A percentile compares a stretch with the other conserved stretches of the same genome.
Evolutionary conservation across 768 basidiomycete species (phyloP).

Genomic region (Lactarius quietus): DNA sequence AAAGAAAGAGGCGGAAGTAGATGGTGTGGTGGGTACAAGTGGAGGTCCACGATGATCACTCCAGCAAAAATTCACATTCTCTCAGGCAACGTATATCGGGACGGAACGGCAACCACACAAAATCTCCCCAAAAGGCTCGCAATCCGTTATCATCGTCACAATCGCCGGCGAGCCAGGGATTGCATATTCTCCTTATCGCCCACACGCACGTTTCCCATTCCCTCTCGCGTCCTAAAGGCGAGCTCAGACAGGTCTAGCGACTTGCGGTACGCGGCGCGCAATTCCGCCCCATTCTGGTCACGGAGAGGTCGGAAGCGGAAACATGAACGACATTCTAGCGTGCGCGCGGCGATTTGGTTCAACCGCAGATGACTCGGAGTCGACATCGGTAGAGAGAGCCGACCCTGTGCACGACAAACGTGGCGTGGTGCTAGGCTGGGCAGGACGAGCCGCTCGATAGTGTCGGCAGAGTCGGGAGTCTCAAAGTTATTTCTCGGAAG

Average conservation of each 20-base stretch:
- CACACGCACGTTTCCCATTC: neutral
- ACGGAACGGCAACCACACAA: neutral
- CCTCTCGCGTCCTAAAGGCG: neutral
- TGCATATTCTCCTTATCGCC: neutral
- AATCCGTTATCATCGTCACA: neutral
- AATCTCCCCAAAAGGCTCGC: neutral
- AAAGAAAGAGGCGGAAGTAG: neutral
- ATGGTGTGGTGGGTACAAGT: conserved; percentile 1
- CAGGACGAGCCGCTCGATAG: neutral
- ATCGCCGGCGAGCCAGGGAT: neutral
- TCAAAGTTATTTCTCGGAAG: conserved; percentile 71
- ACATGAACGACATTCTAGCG: neutral
- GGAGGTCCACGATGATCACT: neutral
- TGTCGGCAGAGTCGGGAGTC: neutral
- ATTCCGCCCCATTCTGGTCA: neutral
- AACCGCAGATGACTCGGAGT: neutral
- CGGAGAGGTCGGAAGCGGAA: neutral
- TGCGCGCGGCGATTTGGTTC: neutral
- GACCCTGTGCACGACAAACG: neutral
- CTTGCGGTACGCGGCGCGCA: neutral
- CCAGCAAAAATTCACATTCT: neutral
- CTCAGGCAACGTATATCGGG: neutral
- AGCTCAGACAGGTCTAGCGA: neutral
- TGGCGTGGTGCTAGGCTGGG: conserved; percentile 7
- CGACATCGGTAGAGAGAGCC: neutral